Base-by-base conservation (phyloP, 2,329 filamentous ascomycete species). In the Penicillium sp. region DNA sequence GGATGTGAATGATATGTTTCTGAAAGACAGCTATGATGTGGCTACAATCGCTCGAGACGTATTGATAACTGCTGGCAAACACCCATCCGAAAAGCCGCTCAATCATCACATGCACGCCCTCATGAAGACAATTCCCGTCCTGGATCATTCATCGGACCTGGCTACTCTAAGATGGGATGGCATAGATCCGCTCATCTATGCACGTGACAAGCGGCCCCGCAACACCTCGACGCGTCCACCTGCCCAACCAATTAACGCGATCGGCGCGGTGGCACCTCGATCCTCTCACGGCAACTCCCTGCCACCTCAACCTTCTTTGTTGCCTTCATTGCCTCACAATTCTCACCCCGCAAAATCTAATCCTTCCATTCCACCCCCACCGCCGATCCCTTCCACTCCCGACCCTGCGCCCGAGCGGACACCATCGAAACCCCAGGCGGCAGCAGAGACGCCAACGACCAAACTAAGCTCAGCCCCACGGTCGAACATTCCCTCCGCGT, bases 11-110 rank as follows among this genome's bases (percentile, higher is more conserved):
- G 71, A 79, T 49, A 73, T 74, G 3, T 58, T 74, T 5, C 57
- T 77, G 26, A 82, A 81, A 58, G 77, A 77, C 6, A 77, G 72
- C 16, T 89, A 89, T 65, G 80, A 88, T 65, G 79, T 82, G 1
- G 78, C 80, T 45, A 88, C 84, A 0, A 86, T 89, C 58, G 86
- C 86, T 4, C 76, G 84, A 50, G 85, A 88, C 67, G 79, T 90
- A 7, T 74, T 89, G 11, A 80, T 88, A 49, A 83, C 84, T 16
- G 79, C 84, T 13, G 84, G 84, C 16, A 81, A 82, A 56, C 86
- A 89, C 67, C 86, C 86, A 0, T 80, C 80, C 10, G 82, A 86
- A 69, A 73, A 79, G 26, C 72, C 77, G 2, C 71, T 90, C 35
- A 90, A 90, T 64, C 76, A 78, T 29, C 86, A 89, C 72, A 73